phyloP scores from a whole-genome alignment of 2,329 filamentous ascomycete species.

The Calonectria henricotiae region DNA sequence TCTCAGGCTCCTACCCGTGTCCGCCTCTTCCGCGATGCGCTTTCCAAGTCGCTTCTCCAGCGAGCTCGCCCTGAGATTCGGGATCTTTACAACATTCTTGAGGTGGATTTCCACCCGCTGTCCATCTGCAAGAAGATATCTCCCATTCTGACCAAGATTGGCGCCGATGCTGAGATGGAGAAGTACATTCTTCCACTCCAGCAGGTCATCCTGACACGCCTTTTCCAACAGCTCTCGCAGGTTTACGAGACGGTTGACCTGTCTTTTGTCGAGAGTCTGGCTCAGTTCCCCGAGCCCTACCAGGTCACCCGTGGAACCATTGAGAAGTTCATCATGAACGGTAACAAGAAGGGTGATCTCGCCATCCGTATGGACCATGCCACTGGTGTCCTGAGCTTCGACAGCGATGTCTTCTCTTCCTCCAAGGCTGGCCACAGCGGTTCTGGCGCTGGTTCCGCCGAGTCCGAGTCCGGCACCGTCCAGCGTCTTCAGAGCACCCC shows the following conservation, averaged over 20 bases:
- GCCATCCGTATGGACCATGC: slow-evolving; percentile 97
- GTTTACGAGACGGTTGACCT: slow-evolving; percentile 99
- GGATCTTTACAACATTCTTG: slow-evolving; percentile 97
- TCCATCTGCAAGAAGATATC: slow-evolving; percentile 99
- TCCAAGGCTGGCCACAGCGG: slow-evolving; percentile 92
- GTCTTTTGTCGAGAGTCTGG: slow-evolving; percentile 92
- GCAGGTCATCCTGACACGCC: slow-evolving; percentile 97
- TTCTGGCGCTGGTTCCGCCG: slow-evolving; percentile 88
- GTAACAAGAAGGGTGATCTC: slow-evolving; percentile 99
- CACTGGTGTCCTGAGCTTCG: slow-evolving; percentile 95
- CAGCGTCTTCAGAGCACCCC: slow-evolving; percentile 98
- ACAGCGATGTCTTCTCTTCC: slow-evolving; percentile 98
- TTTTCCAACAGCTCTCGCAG: slow-evolving; percentile 99
- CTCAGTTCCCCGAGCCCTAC: slow-evolving; percentile 96
- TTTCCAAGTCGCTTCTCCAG: slow-evolving; percentile 95
- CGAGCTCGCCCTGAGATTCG: slow-evolving; percentile 95
- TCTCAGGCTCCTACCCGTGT: slow-evolving; percentile 88
- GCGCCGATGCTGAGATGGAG: slow-evolving; percentile 94
- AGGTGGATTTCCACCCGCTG: slow-evolving; percentile 98
- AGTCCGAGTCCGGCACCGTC: slow-evolving; percentile 86
- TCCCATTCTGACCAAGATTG: slow-evolving; percentile 94
- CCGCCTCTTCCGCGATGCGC: slow-evolving; percentile 93
- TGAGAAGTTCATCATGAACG: slow-evolving; percentile 99
- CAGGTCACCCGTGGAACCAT: slow-evolving; percentile 92
- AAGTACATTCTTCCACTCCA: slow-evolving; percentile 96